Evolutionary conservation across 305 asterid genomes (phyloP).

Genomic region (Euphrasia arctica): DNA sequence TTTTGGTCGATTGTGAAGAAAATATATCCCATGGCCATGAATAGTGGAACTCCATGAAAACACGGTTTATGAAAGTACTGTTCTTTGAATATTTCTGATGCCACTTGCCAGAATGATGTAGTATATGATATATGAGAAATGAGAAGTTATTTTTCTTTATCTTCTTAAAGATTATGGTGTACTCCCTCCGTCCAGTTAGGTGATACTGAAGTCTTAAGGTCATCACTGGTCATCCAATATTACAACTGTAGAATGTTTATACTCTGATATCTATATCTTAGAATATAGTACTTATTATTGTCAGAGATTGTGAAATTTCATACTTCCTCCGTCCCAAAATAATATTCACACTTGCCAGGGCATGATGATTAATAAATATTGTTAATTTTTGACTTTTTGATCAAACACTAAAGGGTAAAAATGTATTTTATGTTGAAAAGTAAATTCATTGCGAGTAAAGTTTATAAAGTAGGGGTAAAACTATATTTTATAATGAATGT

Average conservation of each 20-base stretch:
- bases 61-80: neutral
- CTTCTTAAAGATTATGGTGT: neutral
- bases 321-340: neutral
- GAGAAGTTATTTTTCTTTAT: neutral
- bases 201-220: neutral
- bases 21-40: neutral
- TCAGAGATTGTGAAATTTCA: neutral
- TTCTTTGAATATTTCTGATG: neutral
- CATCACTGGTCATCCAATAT: neutral
- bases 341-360: too few species aligned
- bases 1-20: conserved; percentile 16
- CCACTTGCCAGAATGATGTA: neutral
- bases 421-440: too few species aligned
- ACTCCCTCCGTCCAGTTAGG: too few species aligned
- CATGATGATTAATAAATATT: too few species aligned
- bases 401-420: too few species aligned
- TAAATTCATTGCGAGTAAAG: too few species aligned
- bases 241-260: neutral
- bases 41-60: neutral
- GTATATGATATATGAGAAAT: neutral
- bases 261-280: neutral
- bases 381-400: too few species aligned
- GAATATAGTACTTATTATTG: neutral
- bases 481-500: too few species aligned
- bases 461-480: too few species aligned